Evolutionary conservation across 139 green algal genomes (phyloP), one percentile per base, ranked within the genome.

Genomic region (Chlorella sp.): DNA sequence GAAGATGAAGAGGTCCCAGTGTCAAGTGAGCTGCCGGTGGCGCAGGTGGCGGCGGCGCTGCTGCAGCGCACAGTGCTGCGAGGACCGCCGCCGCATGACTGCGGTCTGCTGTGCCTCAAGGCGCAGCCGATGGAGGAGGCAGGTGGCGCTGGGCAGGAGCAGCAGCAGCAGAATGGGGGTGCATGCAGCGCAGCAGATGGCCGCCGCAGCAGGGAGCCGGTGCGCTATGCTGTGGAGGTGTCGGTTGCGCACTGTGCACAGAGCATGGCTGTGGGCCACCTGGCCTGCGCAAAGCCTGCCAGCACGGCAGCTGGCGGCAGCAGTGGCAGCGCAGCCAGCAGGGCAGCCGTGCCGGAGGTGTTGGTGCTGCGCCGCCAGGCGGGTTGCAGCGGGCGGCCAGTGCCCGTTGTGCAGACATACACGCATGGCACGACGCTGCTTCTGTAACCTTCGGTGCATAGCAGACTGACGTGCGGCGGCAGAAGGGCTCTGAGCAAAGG

Each of bases 231-330:
- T 7, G 85, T 91, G 56, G 92, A 95, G 80, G 76, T 93, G 48
- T 79, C 79, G 16, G 89, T 88, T 0, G 88, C 86, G 11, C 88
- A 92, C 81, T 87, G 44, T 17, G 87, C 90, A 0, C 76, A 44
- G 1, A 94, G 90, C 20, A 93, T 95, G 88, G 92, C 87, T 1
- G 32, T 93, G 11, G 91, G 41, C 19, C 90, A 89, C 60, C 14
- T 79, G 68, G 44, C 48, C 40, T 70, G 51, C 56, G 5, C 38
- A 22, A 32, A 9, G 1, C 36, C 40, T 3, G 56, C 65, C n/a
- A 0, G 30, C 72, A 41, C 43, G 6, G 26, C 43, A 9, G 77
- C 13, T 1, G 40, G 58, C 38, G 41, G 40, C 26, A 32, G 56
- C 77, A 62, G 73, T 58, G 34, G n/a, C n/a, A n/a, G n/a, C 1